Percentiles rank a stretch among this genome's conserved stretches.
phyloP scores from a whole-genome alignment of 352 stramenopile genomes.

The Phytophthora cactorum region DNA sequence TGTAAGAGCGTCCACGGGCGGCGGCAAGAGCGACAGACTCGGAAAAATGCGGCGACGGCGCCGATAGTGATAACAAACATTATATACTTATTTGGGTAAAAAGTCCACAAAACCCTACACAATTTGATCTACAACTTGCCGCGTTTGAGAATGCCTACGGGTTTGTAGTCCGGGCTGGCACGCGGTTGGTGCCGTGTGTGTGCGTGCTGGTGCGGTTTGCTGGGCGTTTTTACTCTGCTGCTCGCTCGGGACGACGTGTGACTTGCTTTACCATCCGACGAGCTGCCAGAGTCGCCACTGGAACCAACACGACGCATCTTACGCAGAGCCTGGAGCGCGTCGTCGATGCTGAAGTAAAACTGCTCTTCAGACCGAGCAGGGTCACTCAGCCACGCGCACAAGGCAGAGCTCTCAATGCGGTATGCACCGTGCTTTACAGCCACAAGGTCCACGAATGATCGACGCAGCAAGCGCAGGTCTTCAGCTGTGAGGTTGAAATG shows the following conservation, averaged over 20 bases:
- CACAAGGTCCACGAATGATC: constrained; percentile 81
- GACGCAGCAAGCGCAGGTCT: constrained; percentile 73
- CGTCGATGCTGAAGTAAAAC: constrained; percentile 68
- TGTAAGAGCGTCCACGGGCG: constrained; percentile 50
- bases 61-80: constrained; percentile 26
- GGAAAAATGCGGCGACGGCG: constrained; percentile 40
- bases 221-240: constrained; percentile 16
- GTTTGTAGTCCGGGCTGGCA: constrained; percentile 41
- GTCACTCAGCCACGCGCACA: constrained; percentile 78
- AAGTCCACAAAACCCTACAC: constrained; percentile 15
- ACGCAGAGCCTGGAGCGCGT: constrained; percentile 52
- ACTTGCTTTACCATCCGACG: constrained; percentile 28
- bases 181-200: constrained; percentile 35
- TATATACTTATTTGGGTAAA: constrained; percentile 35
- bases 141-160: constrained; percentile 68
- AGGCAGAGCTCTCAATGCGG: constrained; percentile 69
- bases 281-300: constrained; percentile 27
- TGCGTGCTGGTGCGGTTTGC: constrained; percentile 29
- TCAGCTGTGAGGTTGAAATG: constrained; percentile 61
- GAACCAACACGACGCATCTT: constrained; percentile 39
- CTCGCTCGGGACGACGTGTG: constrained; percentile 18
- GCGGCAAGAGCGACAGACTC: constrained; percentile 49
- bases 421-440: constrained; percentile 67
- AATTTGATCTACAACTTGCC: constrained; percentile 33
- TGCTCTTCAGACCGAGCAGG: constrained; percentile 56